Base-by-base conservation (phyloP, 768 basidiomycete species). In the Suillus plorans region DNA sequence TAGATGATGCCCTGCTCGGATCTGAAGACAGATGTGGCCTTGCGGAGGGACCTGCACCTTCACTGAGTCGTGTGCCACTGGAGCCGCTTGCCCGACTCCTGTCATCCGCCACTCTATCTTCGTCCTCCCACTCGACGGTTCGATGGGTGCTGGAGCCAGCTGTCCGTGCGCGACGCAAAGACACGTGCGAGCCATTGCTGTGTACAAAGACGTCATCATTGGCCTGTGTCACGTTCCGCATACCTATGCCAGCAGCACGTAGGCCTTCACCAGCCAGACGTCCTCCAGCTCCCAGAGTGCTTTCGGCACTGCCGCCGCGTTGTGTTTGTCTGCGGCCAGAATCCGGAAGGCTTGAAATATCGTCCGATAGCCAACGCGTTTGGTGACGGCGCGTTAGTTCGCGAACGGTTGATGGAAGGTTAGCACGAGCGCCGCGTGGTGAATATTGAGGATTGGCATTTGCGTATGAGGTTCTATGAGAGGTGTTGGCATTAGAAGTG, bases 281-380 rank as follows among this genome's bases (percentile, higher is more conserved):
- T 13, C 85, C 82, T 18, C 76, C 78, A 44, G 72, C 81, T 34
- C 77, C 78, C 34, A 89, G 72, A 9, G 86, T 80, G 71, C 85
- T 90, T 76, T 92, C 92, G 3, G 86, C 88, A 71, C 89, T 91
- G 5, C 91, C 91, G 0, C 83, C 84, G 42, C 91, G 79, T 18
- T 83, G 72, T 37, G 80, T 80, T 71, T 90, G 90, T 50, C 83
- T 77, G 34, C 84, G 77, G 36, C 87, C 89, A 36, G 60, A 34
- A 18, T 72, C 71, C 0, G 63, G 72, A 25, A 72, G 72, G 0
- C 73, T 70, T 14, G 71, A 67, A 3, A 82, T 50, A 69, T 87
- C 86, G 64, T 84, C 85, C 20, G 84, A 85, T 39, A 81, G 70
- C 85, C 85, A 86, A 50, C 84, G 76, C 18, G 82, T 79, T 69